Conservation (phyloP, 805 yeast genomes). For the Saturnispora serradocipensis region DNA sequence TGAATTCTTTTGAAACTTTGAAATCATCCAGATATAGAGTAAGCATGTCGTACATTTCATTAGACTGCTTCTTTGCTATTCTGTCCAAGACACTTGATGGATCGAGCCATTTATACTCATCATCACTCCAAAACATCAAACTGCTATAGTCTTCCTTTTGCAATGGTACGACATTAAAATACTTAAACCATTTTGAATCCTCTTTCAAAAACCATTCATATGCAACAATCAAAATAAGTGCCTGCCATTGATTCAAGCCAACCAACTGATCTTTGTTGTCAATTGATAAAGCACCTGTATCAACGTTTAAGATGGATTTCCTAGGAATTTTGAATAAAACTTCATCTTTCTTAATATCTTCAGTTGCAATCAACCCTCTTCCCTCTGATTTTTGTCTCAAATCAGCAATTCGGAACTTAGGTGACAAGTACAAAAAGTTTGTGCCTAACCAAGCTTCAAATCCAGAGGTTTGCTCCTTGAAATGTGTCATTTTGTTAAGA, state of each 20-base stretch:
- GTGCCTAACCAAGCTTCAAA: conserved; percentile 39
- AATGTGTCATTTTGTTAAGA: conserved; percentile 6
- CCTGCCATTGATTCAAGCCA: conserved; percentile 63
- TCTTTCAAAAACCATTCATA: conserved; percentile 45
- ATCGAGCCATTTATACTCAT: conserved; percentile 43
- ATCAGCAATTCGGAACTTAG: conserved; percentile 54
- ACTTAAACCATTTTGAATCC: conserved; percentile 55
- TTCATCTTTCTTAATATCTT: conserved; percentile 54
- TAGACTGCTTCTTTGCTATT: conserved; percentile 63
- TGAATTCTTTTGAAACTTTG: conserved; percentile 23
- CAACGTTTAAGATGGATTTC: conserved; percentile 45
- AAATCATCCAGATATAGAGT: conserved; percentile 30
- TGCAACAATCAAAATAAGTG: conserved; percentile 57
- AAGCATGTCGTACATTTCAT: conserved; percentile 43
- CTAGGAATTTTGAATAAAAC: conserved; percentile 64
- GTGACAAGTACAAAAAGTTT: conserved; percentile 40
- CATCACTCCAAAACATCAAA: conserved; percentile 71
- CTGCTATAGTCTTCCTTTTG: conserved; percentile 38
- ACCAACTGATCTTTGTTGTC: conserved; percentile 30
- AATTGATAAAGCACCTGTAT: conserved; percentile 39
- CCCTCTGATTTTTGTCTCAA: conserved; percentile 56
- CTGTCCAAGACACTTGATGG: conserved; percentile 68
- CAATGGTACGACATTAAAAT: conserved; percentile 62
- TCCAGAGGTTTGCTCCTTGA: conserved; percentile 26
- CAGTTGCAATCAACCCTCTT: conserved; percentile 61